phyloP scores from a whole-genome alignment of 305 asterid genomes.

The Solanum hybrid region DNA sequence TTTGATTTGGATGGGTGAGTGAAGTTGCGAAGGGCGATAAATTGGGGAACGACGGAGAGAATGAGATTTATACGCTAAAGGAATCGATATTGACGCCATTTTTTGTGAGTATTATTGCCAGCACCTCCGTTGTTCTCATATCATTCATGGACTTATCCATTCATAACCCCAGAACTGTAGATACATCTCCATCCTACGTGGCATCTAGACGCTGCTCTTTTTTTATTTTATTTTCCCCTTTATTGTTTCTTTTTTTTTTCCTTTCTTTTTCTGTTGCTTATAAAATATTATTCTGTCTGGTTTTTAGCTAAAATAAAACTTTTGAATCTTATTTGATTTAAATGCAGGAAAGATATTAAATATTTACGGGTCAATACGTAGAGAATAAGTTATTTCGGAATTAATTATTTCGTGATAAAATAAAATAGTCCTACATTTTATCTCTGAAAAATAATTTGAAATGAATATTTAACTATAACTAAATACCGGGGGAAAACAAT shows the following conservation, averaged over 20 bases:
- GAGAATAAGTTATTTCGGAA: too few relatives aligned
- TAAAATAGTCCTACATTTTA: not conserved
- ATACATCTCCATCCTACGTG: conserved; percentile 5
- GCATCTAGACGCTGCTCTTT: not conserved
- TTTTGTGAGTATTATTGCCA: not conserved
- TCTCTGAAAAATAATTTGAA: too few relatives aligned
- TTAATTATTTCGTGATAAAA: too few relatives aligned
- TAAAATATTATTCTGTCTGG: not conserved
- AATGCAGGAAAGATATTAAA: not conserved
- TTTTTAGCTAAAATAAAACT: not conserved
- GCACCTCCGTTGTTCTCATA: conserved; percentile 16
- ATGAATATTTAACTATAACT: not conserved
- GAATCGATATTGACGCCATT: conserved; percentile 51
- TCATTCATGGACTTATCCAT: conserved; percentile 31
- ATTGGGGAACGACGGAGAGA: conserved; percentile 23
- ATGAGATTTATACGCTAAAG: conserved; percentile 29
- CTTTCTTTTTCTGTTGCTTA: not conserved
- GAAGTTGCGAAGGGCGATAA: conserved; percentile 20
- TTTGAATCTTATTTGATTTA: too few relatives aligned
- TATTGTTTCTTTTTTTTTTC: not conserved
- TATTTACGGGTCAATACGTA: too few relatives aligned
- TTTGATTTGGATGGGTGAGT: conserved; percentile 26
- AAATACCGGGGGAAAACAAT: not conserved
- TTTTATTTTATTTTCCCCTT: not conserved
- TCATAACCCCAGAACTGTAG: not conserved